phyloP scores from a whole-genome alignment of 2,329 filamentous ascomycete species.

The Biscogniauxia marginata region DNA sequence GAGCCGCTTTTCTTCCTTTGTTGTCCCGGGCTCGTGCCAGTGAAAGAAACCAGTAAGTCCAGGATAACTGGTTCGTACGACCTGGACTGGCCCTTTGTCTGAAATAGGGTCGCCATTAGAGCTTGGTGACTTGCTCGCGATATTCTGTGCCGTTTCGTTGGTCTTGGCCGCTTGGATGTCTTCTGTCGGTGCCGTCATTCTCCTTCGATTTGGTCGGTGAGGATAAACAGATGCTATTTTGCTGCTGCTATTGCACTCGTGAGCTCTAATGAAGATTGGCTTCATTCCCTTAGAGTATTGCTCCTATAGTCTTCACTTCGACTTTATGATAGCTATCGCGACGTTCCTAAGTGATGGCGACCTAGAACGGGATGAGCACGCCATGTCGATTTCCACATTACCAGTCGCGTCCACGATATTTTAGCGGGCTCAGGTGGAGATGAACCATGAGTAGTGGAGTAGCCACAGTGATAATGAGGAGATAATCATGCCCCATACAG shows the following conservation, averaged over 20 bases:
- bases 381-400: not conserved
- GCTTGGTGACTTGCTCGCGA: not conserved
- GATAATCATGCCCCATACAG: not conserved
- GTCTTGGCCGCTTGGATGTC: conserved; percentile 2
- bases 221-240: not conserved
- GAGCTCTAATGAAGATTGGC: too few relatives aligned
- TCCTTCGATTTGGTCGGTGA: not conserved
- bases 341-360: not conserved
- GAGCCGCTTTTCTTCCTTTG: conserved; percentile 34
- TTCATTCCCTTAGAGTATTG: not conserved
- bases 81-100: not conserved
- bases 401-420: not conserved
- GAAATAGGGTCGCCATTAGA: not conserved
- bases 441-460: not conserved
- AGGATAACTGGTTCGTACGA: not conserved
- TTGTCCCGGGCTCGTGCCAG: conserved; percentile 2
- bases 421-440: not conserved
- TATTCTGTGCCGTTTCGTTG: not conserved
- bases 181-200: conserved; percentile 2
- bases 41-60: conserved; percentile 2
- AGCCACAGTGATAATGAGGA: not conserved
- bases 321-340: not conserved
- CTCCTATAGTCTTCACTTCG: not conserved
- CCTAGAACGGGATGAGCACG: not conserved
- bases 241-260: not conserved